Evolutionary conservation across 768 basidiomycete genomes (phyloP), one percentile per base, ranked within the genome.

Genomic region (Chalciporus pseudorubinellus): DNA sequence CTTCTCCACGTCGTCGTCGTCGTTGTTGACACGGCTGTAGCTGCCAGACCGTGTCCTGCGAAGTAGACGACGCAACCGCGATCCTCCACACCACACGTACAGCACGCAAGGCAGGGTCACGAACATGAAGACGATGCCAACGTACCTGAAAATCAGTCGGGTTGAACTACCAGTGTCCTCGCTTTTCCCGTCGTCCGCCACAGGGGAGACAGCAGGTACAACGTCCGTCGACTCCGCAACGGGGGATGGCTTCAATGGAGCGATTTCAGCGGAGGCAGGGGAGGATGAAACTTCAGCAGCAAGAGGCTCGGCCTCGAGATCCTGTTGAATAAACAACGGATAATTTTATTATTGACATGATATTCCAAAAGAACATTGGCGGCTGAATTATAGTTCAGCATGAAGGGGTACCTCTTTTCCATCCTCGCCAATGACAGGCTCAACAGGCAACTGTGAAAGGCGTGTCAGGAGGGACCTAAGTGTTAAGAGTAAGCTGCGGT

Each of bases 361-460:
- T 51, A 68, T 57, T 66, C 65, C 73, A 70, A 60, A 26, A 56
- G 39, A 62, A 65, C 55, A 66, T 48, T 29, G 51, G 60, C 64
- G 70, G 74, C 74, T 65, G 66, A 64, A 70, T 85, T 64, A 98
- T 68, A 98, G 92, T 83, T 98, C 95, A 82, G 82, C 88, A 67
- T 84, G 92, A 63, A 90, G 72, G 73, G 93, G 95, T 84, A 95
- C 92, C 91, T 95, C 77, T 55, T 90, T 86, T 66, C 85, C 89
- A 48, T 87, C 79, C 49, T 71, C 72, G 55, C 87, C 87, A 44
- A 76, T 69, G 41, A 69, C 76, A 31, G 74, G 48, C 51, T 87
- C 83, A 26, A 84, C 57, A 13, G 68, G 70, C 21, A 89, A 71
- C 85, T 86, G 50, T 13, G 53, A 18, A 48, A 44, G 20, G 21